Evolutionary conservation across 106 monocot species (phyloP), one percentile per base, ranked within the genome.

Genomic region (Dendrobium nobile): DNA sequence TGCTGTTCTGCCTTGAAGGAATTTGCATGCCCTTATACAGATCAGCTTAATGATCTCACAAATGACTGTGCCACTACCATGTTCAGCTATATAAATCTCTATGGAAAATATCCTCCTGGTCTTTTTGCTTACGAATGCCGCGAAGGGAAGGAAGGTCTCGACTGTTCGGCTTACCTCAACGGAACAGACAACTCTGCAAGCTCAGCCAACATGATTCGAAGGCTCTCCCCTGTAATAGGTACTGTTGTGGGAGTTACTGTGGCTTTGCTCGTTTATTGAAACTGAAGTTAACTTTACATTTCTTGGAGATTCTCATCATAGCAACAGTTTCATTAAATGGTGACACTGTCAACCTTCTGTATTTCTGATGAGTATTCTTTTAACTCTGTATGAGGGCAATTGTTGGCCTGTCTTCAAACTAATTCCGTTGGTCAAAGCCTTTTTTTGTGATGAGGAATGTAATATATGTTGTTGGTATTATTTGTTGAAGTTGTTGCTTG

Each of bases 71-170:
- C 82, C 20, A 77, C 82, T 16, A 78, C 78, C 31, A 83, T 83
- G 82, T 83, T 82, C 70, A 82, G 82, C 42, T 82, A 82, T 78
- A 82, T 82, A 28, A 82, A 82, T 54, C 70, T 82, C 31, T 72
- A 82, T 17, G 82, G 82, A 44, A 82, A 82, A 37, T 82, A 82
- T 41, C 82, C 82, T 5, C 82, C 82, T 3, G 82, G 82, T 2
- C 82, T 82, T 54, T 82, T 82, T 78, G 67, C 82, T 43, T 54
- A 70, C 47, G 77, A 82, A 70, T 82, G 82, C 78, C 67, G n/a
- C 15, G 82, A 64, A 51, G 78, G 61, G 20, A 82, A 82, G 47
- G 15, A 78, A 1, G 82, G 82, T 47, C 82, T 82, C 20, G n/a
- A 9, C 37, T 82, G 82, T 44, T 58, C 77, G 11, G 70, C 43